These are phyloP conservation scores for Komagataella pseudopastoris DNA, from an alignment of 805 yeast species.

Conservation along the genomic window DNA sequence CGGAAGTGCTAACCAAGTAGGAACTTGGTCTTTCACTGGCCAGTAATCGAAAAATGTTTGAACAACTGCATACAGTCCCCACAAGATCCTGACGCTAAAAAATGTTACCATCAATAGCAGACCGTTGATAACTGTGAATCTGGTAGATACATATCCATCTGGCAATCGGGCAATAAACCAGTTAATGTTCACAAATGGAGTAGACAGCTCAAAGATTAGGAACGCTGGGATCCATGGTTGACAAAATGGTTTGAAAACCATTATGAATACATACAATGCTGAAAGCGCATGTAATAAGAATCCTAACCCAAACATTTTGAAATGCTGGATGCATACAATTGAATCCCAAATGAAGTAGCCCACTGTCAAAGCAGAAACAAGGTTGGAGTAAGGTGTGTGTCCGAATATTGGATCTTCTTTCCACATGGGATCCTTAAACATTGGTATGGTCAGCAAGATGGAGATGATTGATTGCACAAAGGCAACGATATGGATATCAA, in stretches of 20 bases:
- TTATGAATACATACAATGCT: conserved; percentile 59
- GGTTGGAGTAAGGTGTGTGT: conserved; percentile 59
- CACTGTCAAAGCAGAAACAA: conserved; percentile 55
- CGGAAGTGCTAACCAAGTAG: conserved; percentile 30
- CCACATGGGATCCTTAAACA: conserved; percentile 43
- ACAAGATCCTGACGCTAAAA: conserved; percentile 63
- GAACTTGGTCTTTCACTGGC: conserved; percentile 25
- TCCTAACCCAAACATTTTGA: conserved; percentile 62
- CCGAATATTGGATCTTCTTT: conserved; percentile 45
- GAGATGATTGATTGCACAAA: conserved; percentile 72
- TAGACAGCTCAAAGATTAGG: conserved; percentile 73
- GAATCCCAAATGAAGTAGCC: conserved; percentile 95
- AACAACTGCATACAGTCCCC: conserved; percentile 80
- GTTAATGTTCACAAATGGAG: conserved; percentile 89
- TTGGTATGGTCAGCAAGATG: conserved; percentile 43
- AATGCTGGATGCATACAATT: conserved; percentile 49
- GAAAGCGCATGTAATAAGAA: conserved; percentile 77
- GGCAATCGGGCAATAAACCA: conserved; percentile 84
- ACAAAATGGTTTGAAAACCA: conserved; percentile 59
- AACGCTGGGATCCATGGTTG: conserved; percentile 76
- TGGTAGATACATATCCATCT: conserved; percentile 43
- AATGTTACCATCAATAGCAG: conserved; percentile 52
- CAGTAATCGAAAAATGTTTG: conserved; percentile 30
- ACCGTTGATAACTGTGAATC: conserved; percentile 54
- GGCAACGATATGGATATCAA: conserved; percentile 84